Evolutionary conservation across 345 rosid genomes (phyloP), one percentile per base, ranked within the genome.

Genomic region (Cardiospermum halicacabum): DNA sequence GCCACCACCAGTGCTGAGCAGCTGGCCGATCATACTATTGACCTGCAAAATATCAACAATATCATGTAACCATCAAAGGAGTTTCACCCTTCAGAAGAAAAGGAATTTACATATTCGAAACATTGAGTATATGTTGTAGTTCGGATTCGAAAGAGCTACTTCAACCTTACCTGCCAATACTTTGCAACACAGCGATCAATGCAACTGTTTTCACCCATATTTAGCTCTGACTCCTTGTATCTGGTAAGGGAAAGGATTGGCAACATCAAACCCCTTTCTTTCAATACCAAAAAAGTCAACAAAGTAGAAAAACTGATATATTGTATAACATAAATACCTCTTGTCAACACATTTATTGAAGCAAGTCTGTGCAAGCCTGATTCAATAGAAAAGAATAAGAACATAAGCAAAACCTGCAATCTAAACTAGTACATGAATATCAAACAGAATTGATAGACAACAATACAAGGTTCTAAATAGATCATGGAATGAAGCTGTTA

Each of bases 201-300:
- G 92, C 99, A 95, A 63, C 91, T 95, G 66, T 89, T 95, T 75
- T 95, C 99, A 58, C 96, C 99, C 98, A 89, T 91, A 78, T 91
- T 95, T 56, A 95, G 79, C 84, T 95, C 99, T 22, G 85, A 55
- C 62, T 95, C 99, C 80, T 88, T 91, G 82, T 84, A 92, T 87
- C 99, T 95, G 62, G 18, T 10, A 69, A 65, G 57, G 68, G 19
- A 47, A 54, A 49, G 58, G 40, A 27, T 16, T 26, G 56, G n/a
- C n/a, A 15, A 42, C 3, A 0, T 0, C 45, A 51, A 16, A 31
- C 12, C 34, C 36, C 22, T 32, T 10, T 56, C 24, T 39, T 60
- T 16, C 6, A 3, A 18, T 22, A 60, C 5, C 42, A 32, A 21
- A 61, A 11, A 18, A 15, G n/a, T n/a, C 8, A 39, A 18, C 18